Percentiles rank a stretch among this genome's conserved stretches.
Conservation (phyloP, 345 rosid species). For the Diplotaxis tenuifolia region DNA sequence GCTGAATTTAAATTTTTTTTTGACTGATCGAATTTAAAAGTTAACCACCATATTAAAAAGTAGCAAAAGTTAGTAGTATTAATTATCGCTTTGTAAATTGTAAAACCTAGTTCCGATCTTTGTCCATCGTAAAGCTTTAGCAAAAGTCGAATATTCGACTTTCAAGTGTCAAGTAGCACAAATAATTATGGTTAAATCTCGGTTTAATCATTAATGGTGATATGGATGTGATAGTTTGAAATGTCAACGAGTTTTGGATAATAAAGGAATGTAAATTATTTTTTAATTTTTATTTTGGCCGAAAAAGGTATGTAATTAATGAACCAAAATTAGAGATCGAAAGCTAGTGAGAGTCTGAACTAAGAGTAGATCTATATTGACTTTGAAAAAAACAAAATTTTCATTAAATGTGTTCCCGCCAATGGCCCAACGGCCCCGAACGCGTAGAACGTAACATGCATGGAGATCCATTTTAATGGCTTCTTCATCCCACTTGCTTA, state of each 20-base stretch:
- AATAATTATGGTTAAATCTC: not conserved
- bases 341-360: slow-evolving; percentile 2
- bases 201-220: not conserved
- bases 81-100: not conserved
- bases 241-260: slow-evolving; percentile 28
- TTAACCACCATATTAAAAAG: no score
- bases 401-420: slow-evolving; percentile 37
- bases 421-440: slow-evolving; percentile 38
- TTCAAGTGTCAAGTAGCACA: not conserved
- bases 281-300: no score
- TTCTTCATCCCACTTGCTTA: slow-evolving; percentile 36
- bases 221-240: slow-evolving; percentile 17
- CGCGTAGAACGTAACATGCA: slow-evolving; percentile 42
- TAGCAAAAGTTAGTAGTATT: no score
- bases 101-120: not conserved
- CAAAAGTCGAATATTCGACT: not conserved
- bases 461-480: slow-evolving; percentile 37
- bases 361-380: slow-evolving; percentile 10
- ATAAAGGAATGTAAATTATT: no score
- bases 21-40: not conserved
- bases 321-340: slow-evolving; percentile 6
- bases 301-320: slow-evolving; percentile 12
- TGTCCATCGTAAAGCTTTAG: not conserved
- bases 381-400: not conserved
- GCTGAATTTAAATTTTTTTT: no score